Base-by-base conservation (phyloP, 306 rosid genomes). In the Adenanthera pavonina region DNA sequence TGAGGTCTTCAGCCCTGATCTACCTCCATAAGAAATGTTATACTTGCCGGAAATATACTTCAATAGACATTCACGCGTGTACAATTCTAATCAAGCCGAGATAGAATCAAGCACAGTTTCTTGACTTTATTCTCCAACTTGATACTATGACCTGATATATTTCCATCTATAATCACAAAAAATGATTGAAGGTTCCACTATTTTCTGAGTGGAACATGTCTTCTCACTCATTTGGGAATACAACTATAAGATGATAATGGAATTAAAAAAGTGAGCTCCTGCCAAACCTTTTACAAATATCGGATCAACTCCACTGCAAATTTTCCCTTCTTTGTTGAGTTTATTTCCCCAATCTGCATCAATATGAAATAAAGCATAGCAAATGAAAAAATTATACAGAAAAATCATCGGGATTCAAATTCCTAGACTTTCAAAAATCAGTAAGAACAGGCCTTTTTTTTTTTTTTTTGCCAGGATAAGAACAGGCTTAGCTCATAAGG, bases 311-410 rank as follows among this genome's bases (percentile, higher is more conserved):
- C 97, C 35, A 95, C 86, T 20, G 92, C 95, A 81, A 88, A 92
- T 78, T 95, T 95, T 40, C 97, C 98, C 73, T 92, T 95, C 87
- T 86, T 90, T 44, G 98, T 95, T 30, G 97, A 38, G 82, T 79
- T 91, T 78, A 92, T 88, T 86, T 92, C 97, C 75, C 97, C 98
- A 11, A 95, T 87, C 97, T 94, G 92, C 65, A 83, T 67, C 81
- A 76, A 75, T 12, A 49, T 3, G 14, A 10, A 65, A 35, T 36
- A 65, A 36, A 65, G 5, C 47, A 3, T 7, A 16, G 71, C 47
- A 65, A 65, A 15, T 38, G 30, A 69, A 70, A 70, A 2, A 36
- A 65, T 25, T 65, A 4, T 36, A 17, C 33, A 36, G 33, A 66
- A 36, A 66, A 38, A 13, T 9, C 3, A 65, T 38, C 3, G 25